Base-by-base conservation (phyloP, 2,329 filamentous ascomycete genomes). In the Fusarium algeriense region DNA sequence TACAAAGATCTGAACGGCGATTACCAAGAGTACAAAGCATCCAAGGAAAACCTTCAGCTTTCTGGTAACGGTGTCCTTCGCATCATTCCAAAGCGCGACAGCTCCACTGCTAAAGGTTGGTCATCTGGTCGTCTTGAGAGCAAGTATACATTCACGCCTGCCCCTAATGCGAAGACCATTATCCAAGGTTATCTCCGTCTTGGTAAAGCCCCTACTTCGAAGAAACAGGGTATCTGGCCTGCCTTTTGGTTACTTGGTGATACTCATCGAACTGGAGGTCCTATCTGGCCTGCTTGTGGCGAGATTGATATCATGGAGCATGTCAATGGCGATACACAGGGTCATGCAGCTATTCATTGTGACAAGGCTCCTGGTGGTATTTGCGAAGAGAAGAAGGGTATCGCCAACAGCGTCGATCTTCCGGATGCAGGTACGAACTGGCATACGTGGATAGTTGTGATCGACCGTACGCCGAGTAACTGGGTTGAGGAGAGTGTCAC, bases 91-190 rank as follows among this genome's bases (percentile, higher is more conserved):
- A 80, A 80, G 74, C 75, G 77, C n/a, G 79, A 83, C 46, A 9
- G 38, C 1, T 64, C 64, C 10, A 64, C 75, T 44, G 64, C 67
- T 7, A 79, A 78, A 9, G 73, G 78, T 19, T 87, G 85, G 85
- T 86, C 85, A 0, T 86, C 85, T 1, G 85, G 82, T 10, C 83
- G 85, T n/a, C 76, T 87, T 67, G 85, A 87, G 78, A 82, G 81
- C 69, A 81, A 76, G 52, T 83, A 84, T 67, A 80, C 80, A 14
- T 86, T 85, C 74, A 84, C 82, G 0, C 84, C 85, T 0, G 28
- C 74, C 2, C 75, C 81, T 0, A 83, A 82, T 14, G 75, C 76
- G 32, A 66, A 74, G 41, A 85, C 85, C 17, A 70, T 84, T 28
- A 79, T 80, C 50, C 83, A 87, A 74, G 81, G 81, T 7, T 70